Evolutionary conservation across 1,284 basidiomycete genomes (phyloP), one percentile per base, ranked within the genome.

Genomic region (Earliella scabrosa): DNA sequence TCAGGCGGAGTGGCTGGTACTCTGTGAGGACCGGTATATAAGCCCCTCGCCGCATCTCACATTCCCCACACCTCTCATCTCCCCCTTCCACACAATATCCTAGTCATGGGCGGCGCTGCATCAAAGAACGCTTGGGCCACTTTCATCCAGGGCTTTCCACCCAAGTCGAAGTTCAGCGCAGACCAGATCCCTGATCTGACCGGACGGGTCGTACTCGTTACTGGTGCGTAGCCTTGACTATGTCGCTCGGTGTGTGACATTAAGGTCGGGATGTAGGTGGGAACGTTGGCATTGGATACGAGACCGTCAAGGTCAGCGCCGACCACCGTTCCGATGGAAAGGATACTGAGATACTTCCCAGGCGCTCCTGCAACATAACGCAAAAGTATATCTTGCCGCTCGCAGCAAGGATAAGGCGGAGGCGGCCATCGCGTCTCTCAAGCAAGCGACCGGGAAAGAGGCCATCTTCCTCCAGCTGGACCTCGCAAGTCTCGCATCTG

Each of bases 131-230:
- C 21, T 2, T 41, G 45, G 29, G n/a, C 50, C 2, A 20, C 32
- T 9, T 4, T 49, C 10, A 27, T 26, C 8, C 57, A 59, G 21
- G 24, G 13, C 6, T 46, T 54, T 54, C 81, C 81, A 41, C 77
- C 81, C 0, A 73, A 71, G 53, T 63, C 82, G 2, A 68, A 67
- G 36, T 86, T 79, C 72, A 72, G 60, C 3, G 68, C 69, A 0
- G 71, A 73, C 1, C 73, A 85, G 44, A 78, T 88, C 4, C 81
- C 81, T 0, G 80, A 85, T 63, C 76, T 86, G 60, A 68, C 72
- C 2, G 77, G 78, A 63, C 73, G 75, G 66, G 71, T 82, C 63
- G 66, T 68, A 10, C 65, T 81, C 16, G 71, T 81, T 24, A 81
- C 78, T 0, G 77, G 79, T 23, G 63, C 57, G 53, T 47, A 3